Base-by-base conservation (phyloP, 768 basidiomycete genomes). In the Podaxis pistillaris region DNA sequence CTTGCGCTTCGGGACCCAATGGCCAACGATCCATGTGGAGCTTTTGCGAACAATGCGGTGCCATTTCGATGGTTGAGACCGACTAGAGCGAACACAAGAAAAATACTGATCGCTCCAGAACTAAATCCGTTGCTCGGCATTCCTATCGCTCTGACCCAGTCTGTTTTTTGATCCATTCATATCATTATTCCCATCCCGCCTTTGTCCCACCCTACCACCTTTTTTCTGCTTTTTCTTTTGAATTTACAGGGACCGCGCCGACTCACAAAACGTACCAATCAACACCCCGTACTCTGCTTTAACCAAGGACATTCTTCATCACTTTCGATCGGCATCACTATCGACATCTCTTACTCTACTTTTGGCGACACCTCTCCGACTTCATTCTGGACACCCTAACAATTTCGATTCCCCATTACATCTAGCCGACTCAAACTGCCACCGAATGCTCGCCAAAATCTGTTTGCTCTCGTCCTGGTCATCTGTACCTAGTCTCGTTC, bases 31-130 rank as follows among this genome's bases (percentile, higher is more conserved):
- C 90, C 17, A 92, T 93, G 90, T 93, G 91, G 91, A 88, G 86
- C 69, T 88, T 90, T 72, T 93, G 91, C 74, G 91, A 92, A 81
- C 82, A 91, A 78, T 93, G 91, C 73, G 91, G 91, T 74, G 88
- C 91, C 62, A 92, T 93, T 73, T 90, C 90, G 65, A 92, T 92
- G 87, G 88, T 93, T 75, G 88, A 92, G 71, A 81, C 81, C 75
- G 87, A 90, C 74, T 88, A 76, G 78, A 64, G 41, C 33, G 56
- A 63, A 41, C 67, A 61, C 62, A 19, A 40, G 66, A 59, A 63
- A 13, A 58, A 13, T 56, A 41, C 47, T 59, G 30, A 46, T 55
- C 17, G 15, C 26, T 38, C 50, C 47, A 56, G 61, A 41, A 62
- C 30, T 33, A 62, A 15, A 40, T 12, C 19, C 24, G 37, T 15